These are phyloP conservation scores for Botrytis elliptica DNA, from an alignment of 2,329 filamentous ascomycete species.

Conservation along the genomic window DNA sequence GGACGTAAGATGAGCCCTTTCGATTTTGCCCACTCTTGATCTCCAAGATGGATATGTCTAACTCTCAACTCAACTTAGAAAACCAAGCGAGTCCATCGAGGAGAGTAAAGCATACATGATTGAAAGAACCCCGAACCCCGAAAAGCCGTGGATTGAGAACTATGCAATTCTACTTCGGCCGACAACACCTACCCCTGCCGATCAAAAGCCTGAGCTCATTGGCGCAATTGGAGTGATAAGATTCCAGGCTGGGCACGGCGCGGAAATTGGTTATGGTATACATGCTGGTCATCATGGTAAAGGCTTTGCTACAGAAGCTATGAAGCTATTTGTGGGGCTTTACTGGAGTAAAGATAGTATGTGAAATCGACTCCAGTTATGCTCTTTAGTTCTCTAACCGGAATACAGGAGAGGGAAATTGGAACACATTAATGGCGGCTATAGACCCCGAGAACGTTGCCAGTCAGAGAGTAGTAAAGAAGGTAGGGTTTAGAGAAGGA, in stretches of 20 bases:
- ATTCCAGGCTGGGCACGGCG: slow-evolving; percentile 23
- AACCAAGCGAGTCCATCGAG: slow-evolving; percentile 2
- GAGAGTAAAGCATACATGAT: slow-evolving; percentile 22
- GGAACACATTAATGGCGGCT: slow-evolving; percentile 22
- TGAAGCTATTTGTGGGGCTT: slow-evolving; percentile 24
- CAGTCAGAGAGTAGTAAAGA: slow-evolving; percentile 30
- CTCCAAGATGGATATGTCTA: neutral
- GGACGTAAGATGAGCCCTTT: slow-evolving; percentile 23
- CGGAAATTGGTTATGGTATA: slow-evolving; percentile 29
- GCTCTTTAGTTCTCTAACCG: neutral
- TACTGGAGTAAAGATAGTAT: slow-evolving; percentile 20
- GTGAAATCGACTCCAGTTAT: neutral
- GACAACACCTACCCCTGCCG: neutral
- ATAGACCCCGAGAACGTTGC: slow-evolving; percentile 29
- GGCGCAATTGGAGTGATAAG: slow-evolving; percentile 25
- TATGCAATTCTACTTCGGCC: slow-evolving; percentile 31
- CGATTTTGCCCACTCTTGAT: neutral
- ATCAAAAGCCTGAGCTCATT: slow-evolving; percentile 23
- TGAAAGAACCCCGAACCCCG: slow-evolving; percentile 8
- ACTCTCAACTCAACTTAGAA: neutral
- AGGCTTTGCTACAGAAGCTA: slow-evolving; percentile 29
- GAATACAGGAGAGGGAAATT: slow-evolving; percentile 13
- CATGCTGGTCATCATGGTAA: slow-evolving; percentile 24
- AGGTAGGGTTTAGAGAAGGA: slow-evolving; percentile 28
- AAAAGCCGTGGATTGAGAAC: slow-evolving; percentile 28